Evolutionary conservation across 1,139 yeast species (phyloP).

Genomic region (Suhomyces taliae): DNA sequence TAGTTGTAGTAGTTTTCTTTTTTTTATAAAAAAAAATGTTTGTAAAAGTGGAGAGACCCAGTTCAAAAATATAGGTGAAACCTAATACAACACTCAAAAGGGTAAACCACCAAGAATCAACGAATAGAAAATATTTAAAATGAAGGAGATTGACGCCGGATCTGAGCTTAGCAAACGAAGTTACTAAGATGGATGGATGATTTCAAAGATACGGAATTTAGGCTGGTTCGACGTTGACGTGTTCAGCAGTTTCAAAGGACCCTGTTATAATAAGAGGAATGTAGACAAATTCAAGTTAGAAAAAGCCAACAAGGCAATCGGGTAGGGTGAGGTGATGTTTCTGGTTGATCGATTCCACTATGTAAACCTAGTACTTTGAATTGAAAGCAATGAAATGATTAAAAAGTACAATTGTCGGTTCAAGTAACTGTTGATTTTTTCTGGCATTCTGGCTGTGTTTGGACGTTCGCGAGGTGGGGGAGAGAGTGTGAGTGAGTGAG

Average conservation of each 20-base stretch:
- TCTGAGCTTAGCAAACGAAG: no score
- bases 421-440: conserved; percentile 6
- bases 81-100: no score
- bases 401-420: conserved; percentile 1
- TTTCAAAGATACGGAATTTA: no score
- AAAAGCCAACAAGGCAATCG: not conserved
- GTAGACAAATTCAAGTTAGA: not conserved
- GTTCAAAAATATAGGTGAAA: no score
- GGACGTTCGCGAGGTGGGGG: conserved; percentile 1
- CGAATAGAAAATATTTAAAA: no score
- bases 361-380: not conserved
- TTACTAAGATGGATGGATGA: no score
- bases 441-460: conserved; percentile 6
- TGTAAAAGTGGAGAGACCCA: no score
- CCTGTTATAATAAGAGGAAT: not conserved
- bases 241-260: not conserved
- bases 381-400: conserved; percentile 2
- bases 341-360: not conserved
- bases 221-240: not conserved
- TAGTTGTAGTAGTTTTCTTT: not conserved
- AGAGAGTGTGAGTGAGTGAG: not conserved
- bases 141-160: no score
- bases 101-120: no score
- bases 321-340: not conserved
- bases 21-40: no score